phyloP scores from a whole-genome alignment of 768 basidiomycete genomes.

The Russula sp. region DNA sequence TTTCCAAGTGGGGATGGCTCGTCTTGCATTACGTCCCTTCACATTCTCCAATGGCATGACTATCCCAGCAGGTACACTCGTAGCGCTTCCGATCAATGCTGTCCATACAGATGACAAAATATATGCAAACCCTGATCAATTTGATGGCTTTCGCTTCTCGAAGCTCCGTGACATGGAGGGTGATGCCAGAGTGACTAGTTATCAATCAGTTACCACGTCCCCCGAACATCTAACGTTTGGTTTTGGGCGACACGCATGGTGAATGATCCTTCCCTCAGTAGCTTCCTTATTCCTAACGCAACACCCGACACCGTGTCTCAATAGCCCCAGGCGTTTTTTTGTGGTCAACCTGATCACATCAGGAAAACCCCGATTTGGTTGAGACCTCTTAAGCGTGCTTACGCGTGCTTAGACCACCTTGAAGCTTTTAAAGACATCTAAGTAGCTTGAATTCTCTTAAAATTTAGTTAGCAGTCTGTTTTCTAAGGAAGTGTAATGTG shows the following conservation, averaged over 20 bases:
- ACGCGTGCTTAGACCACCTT: too few species aligned
- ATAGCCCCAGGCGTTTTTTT: slow-evolving; percentile 25
- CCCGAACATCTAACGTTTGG: slow-evolving; percentile 29
- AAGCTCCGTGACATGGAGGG: slow-evolving; percentile 20
- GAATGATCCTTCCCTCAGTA: not conserved
- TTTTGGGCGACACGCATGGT: slow-evolving; percentile 25
- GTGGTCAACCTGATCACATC: slow-evolving; percentile 22
- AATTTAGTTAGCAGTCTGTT: too few species aligned
- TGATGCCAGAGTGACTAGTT: slow-evolving; percentile 29
- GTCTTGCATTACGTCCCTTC: slow-evolving; percentile 25
- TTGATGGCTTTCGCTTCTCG: slow-evolving; percentile 37
- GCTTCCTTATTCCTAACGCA: slow-evolving; percentile 21
- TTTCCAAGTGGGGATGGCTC: slow-evolving; percentile 18
- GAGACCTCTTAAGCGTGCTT: too few species aligned
- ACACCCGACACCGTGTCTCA: slow-evolving; percentile 20
- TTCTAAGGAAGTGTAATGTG: too few species aligned
- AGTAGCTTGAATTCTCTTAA: too few species aligned
- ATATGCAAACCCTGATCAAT: slow-evolving; percentile 37
- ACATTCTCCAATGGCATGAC: slow-evolving; percentile 31
- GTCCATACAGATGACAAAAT: slow-evolving; percentile 36
- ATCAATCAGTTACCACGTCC: slow-evolving; percentile 26
- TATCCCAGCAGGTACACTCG: slow-evolving; percentile 34
- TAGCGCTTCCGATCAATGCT: slow-evolving; percentile 28
- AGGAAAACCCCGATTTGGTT: too few species aligned
- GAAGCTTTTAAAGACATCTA: too few species aligned